Evolutionary conservation across 257 asterid species (phyloP).

Genomic region (Craterostigma plantagineum): DNA sequence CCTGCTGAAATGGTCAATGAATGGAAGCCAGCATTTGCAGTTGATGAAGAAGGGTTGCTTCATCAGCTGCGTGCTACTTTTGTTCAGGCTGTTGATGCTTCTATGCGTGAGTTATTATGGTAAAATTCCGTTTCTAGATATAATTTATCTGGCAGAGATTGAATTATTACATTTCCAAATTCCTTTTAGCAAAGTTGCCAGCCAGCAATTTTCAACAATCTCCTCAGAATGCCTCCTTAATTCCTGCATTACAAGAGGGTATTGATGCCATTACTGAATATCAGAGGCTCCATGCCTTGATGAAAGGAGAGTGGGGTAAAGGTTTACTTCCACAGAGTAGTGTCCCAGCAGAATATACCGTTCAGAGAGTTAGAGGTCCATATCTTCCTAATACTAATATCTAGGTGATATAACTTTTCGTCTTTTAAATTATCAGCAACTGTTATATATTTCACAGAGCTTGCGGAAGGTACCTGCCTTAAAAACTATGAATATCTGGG

Average conservation of each 20-base stretch:
- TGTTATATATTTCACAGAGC: constrained; percentile 26
- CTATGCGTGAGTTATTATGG: constrained; percentile 12
- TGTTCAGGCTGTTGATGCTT: constrained; percentile 55
- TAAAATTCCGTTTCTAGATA: neutral
- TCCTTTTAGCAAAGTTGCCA: constrained; percentile 39
- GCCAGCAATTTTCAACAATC: constrained; percentile 41
- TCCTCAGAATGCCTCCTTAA: constrained; percentile 26
- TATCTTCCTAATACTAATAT: constrained; percentile 5
- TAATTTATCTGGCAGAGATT: neutral
- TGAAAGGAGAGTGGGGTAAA: constrained; percentile 95
- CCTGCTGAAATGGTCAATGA: constrained; percentile 42
- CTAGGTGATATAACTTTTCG: neutral
- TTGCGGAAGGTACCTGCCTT: constrained; percentile 88
- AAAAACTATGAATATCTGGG: constrained; percentile 86
- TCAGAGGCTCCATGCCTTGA: constrained; percentile 72
- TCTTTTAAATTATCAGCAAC: neutral
- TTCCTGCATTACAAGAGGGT: constrained; percentile 59
- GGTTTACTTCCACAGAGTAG: constrained; percentile 81
- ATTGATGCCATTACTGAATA: constrained; percentile 81
- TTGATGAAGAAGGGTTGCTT: constrained; percentile 83
- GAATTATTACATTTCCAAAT: constrained; percentile 2
- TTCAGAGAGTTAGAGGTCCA: constrained; percentile 64
- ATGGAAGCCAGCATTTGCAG: constrained; percentile 76
- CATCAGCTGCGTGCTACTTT: constrained; percentile 69
- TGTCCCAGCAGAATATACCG: constrained; percentile 62